phyloP scores from a whole-genome alignment of 176 grass and related monocot species.

The Aegilops speltoides region DNA sequence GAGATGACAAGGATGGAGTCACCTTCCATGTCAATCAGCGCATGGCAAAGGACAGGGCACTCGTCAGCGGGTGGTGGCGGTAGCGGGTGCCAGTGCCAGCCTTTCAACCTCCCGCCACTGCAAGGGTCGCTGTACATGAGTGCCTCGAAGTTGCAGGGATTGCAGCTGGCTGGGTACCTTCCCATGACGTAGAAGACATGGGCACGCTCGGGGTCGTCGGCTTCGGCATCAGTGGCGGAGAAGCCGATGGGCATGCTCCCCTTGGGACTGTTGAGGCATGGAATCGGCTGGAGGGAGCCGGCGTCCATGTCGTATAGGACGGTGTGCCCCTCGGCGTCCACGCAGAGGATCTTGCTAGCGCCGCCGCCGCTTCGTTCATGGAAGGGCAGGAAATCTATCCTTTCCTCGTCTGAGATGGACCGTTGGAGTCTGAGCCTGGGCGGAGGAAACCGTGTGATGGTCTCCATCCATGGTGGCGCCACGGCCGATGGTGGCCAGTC shows the following conservation, averaged over 20 bases:
- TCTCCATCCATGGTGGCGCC: too few species aligned
- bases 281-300: background rate
- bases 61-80: too few species aligned
- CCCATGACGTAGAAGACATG: background rate
- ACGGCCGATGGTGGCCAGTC: too few species aligned
- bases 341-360: background rate
- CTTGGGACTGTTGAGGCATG: background rate
- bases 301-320: background rate
- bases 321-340: background rate
- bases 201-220: background rate
- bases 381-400: background rate
- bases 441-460: too few species aligned
- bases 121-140: background rate
- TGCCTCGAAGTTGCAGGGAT: background rate
- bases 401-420: background rate
- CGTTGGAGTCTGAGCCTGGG: too few species aligned
- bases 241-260: background rate
- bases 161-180: background rate
- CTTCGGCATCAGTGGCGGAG: background rate
- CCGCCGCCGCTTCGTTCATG: background rate
- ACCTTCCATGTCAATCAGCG: too few species aligned
- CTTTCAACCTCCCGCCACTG: background rate
- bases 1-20: too few species aligned
- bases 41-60: too few species aligned
- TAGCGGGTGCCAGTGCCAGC: background rate